A percentile compares a stretch with the other conserved stretches of the same genome.
phyloP scores from a whole-genome alignment of 1,284 basidiomycete genomes.

The Sporisorium graminicola region DNA sequence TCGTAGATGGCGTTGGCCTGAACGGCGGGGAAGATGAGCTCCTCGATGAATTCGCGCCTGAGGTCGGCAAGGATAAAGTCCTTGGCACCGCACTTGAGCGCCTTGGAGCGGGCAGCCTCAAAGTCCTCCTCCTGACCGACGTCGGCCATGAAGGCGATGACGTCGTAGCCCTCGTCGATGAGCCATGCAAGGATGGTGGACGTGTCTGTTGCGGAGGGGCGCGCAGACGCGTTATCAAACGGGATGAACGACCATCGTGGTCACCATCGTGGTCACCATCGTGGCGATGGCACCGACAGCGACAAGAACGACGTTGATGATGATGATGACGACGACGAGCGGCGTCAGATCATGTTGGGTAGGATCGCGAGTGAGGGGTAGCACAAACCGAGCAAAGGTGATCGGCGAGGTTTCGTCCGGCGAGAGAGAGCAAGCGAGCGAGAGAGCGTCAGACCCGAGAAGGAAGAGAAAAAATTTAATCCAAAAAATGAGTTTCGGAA shows the following conservation, averaged over 20 bases:
- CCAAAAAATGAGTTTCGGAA: conserved; percentile 14
- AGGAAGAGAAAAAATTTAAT: conserved; percentile 3
- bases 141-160: conserved; percentile 98
- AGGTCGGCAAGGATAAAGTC: conserved; percentile 96
- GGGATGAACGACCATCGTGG: background rate
- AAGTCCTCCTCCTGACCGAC: conserved; percentile 99
- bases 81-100: conserved; percentile 89
- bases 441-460: background rate
- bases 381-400: conserved; percentile 3
- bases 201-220: conserved; percentile 53
- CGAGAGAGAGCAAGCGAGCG: conserved; percentile 1
- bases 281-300: background rate
- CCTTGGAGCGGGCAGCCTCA: conserved; percentile 90
- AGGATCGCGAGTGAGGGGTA: background rate
- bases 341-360: background rate
- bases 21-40: conserved; percentile 95
- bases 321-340: background rate
- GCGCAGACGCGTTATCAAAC: too few species aligned
- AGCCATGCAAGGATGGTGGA: conserved; percentile 70
- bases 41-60: conserved; percentile 93
- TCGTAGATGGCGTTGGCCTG: conserved; percentile 99
- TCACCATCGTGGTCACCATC: background rate
- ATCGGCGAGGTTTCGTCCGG: conserved; percentile 4
- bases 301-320: too few species aligned
- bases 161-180: conserved; percentile 97